Conservation (phyloP, 371 early-diverging fungal genomes). For the Mortierella polycephala region DNA sequence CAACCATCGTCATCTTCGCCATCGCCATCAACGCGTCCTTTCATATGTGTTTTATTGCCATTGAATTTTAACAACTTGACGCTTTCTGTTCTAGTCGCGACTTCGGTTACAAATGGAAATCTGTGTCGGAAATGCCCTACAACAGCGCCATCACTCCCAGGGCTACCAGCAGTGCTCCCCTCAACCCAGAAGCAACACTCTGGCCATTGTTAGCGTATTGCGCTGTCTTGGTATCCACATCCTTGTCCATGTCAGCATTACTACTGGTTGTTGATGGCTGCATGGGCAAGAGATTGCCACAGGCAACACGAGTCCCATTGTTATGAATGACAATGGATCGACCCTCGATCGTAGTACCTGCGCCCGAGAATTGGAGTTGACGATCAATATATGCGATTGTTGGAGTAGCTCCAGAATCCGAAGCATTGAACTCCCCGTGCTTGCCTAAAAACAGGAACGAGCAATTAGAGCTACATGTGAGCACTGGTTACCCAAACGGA, state of each 20-base stretch:
- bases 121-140: too few relatives aligned
- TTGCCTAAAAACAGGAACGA: constrained; percentile 14
- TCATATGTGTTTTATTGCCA: too few relatives aligned
- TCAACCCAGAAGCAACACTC: background rate
- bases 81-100: too few relatives aligned
- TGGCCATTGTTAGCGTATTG: background rate
- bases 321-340: constrained; percentile 41
- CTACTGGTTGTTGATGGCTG: background rate
- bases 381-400: constrained; percentile 8
- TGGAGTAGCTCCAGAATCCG: constrained; percentile 9
- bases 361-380: constrained; percentile 10
- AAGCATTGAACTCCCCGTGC: constrained; percentile 25
- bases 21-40: too few relatives aligned
- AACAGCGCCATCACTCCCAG: background rate
- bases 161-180: background rate
- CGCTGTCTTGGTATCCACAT: background rate
- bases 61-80: too few relatives aligned
- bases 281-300: constrained; percentile 15
- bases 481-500: background rate
- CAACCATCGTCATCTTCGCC: too few relatives aligned
- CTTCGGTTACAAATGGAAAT: too few relatives aligned
- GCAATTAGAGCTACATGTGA: background rate
- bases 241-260: background rate
- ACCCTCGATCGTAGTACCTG: constrained; percentile 10
- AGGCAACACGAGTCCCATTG: constrained; percentile 39